A percentile compares a stretch with the other conserved stretches of the same genome.
Conservation (phyloP, 208 protist genomes). For the Blastocrithidia nonstop region DNA sequence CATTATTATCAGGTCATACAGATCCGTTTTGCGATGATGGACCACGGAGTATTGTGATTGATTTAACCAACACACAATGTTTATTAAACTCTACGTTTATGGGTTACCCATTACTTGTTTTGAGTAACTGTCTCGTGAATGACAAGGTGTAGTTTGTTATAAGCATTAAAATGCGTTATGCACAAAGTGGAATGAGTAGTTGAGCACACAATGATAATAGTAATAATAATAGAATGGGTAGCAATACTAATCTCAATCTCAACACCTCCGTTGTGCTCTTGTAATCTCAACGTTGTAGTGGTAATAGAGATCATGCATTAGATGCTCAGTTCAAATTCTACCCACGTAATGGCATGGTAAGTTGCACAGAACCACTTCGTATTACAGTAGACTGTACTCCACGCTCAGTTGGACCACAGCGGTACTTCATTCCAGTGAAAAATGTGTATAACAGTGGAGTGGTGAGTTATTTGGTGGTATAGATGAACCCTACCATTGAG, state of each 20-base stretch:
- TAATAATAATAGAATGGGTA: no score
- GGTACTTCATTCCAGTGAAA: slow-evolving; percentile 73
- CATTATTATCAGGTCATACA: no score
- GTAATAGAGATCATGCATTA: background rate
- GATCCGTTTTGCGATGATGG: no score
- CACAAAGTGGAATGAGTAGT: no score
- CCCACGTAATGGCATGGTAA: slow-evolving; percentile 42
- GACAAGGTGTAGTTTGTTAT: slow-evolving; percentile 62
- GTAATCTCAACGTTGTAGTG: slow-evolving; percentile 43
- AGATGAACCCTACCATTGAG: slow-evolving; percentile 55
- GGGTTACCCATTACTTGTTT: slow-evolving; percentile 37
- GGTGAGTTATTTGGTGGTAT: slow-evolving; percentile 56
- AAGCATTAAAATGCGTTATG: no score
- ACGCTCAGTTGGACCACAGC: slow-evolving; percentile 50
- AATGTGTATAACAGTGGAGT: slow-evolving; percentile 49
- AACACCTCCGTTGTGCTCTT: slow-evolving; percentile 60
- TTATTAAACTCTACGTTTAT: slow-evolving; percentile 63
- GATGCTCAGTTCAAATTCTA: slow-evolving; percentile 54
- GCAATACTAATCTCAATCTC: slow-evolving; percentile 14
- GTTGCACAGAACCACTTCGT: slow-evolving; percentile 20
- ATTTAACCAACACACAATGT: no score
- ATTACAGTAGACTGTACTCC: slow-evolving; percentile 72
- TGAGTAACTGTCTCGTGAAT: slow-evolving; percentile 56
- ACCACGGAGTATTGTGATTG: no score
- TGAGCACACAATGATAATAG: no score